Base-by-base conservation (phyloP, 1,284 basidiomycete genomes). In the Veloporphyrellus conicus region DNA sequence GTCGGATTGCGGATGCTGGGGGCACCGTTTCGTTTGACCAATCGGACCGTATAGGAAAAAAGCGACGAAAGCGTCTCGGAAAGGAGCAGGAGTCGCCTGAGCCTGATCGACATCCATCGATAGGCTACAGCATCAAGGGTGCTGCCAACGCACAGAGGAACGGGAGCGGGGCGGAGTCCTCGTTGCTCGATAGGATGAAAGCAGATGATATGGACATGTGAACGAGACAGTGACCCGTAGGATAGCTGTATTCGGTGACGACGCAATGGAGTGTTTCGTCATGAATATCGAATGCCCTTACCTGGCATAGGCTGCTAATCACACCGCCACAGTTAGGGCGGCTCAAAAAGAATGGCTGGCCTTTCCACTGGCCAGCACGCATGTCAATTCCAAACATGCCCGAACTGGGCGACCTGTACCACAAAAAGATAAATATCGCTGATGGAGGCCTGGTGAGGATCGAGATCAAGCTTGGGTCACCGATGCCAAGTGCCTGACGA, bases 361-460 rank as follows among this genome's bases (percentile, higher is more conserved):
- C 23, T 25, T n/a, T 25, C 23, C 23, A 25, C 5, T 25, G 23
- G 23, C 23, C 4, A 25, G 8, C 23, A 25, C 23, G 23, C 8
- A 15, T 7, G 8, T 25, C 20, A n/a, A 15, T 20, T 19, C 34
- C 11, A 19, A 18, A 16, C 44, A 58, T 55, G 55, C 16, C 33
- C 11, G 31, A 28, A 10, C 38, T 59, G 35, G n/a, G 39, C 20
- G 35, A 20, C 2, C 43, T 66, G 38, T 64, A 57, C 32, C 23
- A 45, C 15, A 34, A 41, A 7, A 15, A 28, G n/a, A 55, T 72
- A 28, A 66, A 74, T 8, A 49, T 82, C n/a, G 61, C 82, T n/a
- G 79, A 82, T 53, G 80, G 79, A 7, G 79, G 79, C 16, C 68
- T 82, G 68, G 80, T 76, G 57, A 58, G 74, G n/a, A 43, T 36